These are phyloP conservation scores for Akanthomyces muscarius DNA, from an alignment of 2,329 filamentous ascomycete genomes.

Conservation along the genomic window DNA sequence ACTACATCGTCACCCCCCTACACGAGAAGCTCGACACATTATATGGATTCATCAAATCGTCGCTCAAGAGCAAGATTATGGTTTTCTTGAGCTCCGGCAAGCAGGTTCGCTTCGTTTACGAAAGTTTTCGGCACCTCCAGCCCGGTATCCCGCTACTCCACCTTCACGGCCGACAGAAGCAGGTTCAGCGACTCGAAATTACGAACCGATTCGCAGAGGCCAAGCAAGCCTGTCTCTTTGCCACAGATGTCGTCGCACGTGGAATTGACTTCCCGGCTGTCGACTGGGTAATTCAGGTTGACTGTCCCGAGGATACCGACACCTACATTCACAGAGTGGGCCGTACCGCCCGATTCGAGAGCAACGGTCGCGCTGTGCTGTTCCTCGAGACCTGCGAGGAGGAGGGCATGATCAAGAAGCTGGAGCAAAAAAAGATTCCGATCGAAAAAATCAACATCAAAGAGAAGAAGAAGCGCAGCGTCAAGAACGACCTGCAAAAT, in stretches of 20 bases:
- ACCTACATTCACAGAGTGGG: constrained; percentile 98
- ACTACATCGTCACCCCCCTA: constrained; percentile 82
- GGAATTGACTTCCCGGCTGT: constrained; percentile 95
- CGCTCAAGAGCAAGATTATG: constrained; percentile 89
- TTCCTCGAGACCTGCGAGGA: constrained; percentile 94
- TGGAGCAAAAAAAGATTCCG: constrained; percentile 86
- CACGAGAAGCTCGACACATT: constrained; percentile 87
- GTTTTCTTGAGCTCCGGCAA: constrained; percentile 95
- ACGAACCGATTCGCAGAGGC: constrained; percentile 77
- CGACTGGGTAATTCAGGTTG: constrained; percentile 98
- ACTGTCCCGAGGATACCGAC: constrained; percentile 93
- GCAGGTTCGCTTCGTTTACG: constrained; percentile 93
- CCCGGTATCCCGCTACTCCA: constrained; percentile 91
- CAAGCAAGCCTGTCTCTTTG: constrained; percentile 84
- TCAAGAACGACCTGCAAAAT: constrained; percentile 81
- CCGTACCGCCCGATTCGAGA: constrained; percentile 88
- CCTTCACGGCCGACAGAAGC: constrained; percentile 90
- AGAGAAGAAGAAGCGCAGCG: constrained; percentile 82
- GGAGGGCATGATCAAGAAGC: constrained; percentile 77
- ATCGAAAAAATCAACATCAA: constrained; percentile 83
- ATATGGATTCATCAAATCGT: constrained; percentile 87
- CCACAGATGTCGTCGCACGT: constrained; percentile 90
- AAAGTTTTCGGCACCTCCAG: constrained; percentile 86
- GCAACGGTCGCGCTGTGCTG: constrained; percentile 79
- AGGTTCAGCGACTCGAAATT: constrained; percentile 81